Percentiles rank a stretch among this genome's conserved stretches.
These are phyloP conservation scores for Globisporangium radiosum DNA, from an alignment of 352 stramenopile species.

Conservation along the genomic window DNA sequence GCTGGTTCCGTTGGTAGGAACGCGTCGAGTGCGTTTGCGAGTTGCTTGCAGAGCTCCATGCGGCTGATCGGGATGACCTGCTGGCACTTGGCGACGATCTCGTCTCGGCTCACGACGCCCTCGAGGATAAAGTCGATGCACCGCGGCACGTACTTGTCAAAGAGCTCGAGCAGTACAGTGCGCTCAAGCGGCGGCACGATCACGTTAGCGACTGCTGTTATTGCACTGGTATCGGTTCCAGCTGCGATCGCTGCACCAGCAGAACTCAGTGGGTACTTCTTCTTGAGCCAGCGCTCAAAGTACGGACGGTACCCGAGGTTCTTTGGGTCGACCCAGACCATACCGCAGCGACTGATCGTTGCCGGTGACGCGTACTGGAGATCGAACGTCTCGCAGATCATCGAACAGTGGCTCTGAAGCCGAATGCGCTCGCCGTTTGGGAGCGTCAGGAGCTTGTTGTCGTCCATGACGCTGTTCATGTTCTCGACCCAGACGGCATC, in stretches of 20 bases:
- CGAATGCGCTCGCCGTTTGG: conserved; percentile 95
- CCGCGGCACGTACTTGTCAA: conserved; percentile 91
- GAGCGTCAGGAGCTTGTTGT: conserved; percentile 94
- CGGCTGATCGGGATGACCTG: conserved; percentile 92
- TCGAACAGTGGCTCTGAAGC: conserved; percentile 87
- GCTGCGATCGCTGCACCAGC: not conserved
- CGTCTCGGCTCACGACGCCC: conserved; percentile 81
- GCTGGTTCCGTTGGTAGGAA: conserved; percentile 58
- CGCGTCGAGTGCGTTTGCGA: conserved; percentile 89
- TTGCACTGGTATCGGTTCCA: not conserved
- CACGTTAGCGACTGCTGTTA: conserved; percentile 1
- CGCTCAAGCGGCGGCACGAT: conserved; percentile 42
- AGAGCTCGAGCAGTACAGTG: conserved; percentile 71
- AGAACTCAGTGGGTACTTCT: conserved; percentile 58
- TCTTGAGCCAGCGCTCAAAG: conserved; percentile 93
- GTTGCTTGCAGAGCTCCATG: conserved; percentile 95
- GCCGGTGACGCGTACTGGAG: conserved; percentile 93
- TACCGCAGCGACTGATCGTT: conserved; percentile 93
- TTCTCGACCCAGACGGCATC: conserved; percentile 97
- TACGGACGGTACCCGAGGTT: conserved; percentile 94
- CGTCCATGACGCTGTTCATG: conserved; percentile 98
- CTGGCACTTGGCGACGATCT: conserved; percentile 86
- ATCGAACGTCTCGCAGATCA: conserved; percentile 96
- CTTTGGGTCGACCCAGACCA: conserved; percentile 96
- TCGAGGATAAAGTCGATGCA: conserved; percentile 93